Evolutionary conservation across 768 basidiomycete genomes (phyloP).

Genomic region (Termitomyces sp.): DNA sequence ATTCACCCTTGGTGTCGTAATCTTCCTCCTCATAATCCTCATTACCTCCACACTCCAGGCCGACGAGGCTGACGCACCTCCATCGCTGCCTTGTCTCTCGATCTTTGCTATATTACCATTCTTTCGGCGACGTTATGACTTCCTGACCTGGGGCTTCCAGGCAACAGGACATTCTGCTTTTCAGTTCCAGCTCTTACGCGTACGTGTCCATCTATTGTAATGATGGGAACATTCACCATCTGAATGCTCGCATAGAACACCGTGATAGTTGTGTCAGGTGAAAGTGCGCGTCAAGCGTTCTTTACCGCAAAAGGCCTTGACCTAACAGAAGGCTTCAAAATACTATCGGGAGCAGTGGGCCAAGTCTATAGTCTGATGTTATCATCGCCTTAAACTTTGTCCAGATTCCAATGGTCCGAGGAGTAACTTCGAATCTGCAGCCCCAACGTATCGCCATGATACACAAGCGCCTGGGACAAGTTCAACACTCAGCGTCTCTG

Average conservation of each 20-base stretch:
- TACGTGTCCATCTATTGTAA: slow-evolving; percentile 28
- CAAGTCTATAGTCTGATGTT: slow-evolving; percentile 10
- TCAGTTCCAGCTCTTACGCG: slow-evolving; percentile 64
- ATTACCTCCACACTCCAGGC: slow-evolving; percentile 42
- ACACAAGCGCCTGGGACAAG: slow-evolving; percentile 62
- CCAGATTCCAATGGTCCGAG: slow-evolving; percentile 72
- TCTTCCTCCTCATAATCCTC: slow-evolving; percentile 41
- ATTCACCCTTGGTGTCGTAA: slow-evolving; percentile 42
- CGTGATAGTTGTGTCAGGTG: slow-evolving; percentile 74
- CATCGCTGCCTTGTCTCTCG: slow-evolving; percentile 51
- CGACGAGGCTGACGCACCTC: slow-evolving; percentile 47
- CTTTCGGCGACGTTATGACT: slow-evolving; percentile 67
- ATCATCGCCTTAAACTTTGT: slow-evolving; percentile 15
- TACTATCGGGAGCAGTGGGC: slow-evolving; percentile 74
- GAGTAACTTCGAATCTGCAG: slow-evolving; percentile 69
- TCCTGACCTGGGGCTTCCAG: slow-evolving; percentile 67
- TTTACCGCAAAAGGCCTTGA: slow-evolving; percentile 68
- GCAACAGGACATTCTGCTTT: slow-evolving; percentile 62
- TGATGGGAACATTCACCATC: neutral
- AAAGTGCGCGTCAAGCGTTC: slow-evolving; percentile 62
- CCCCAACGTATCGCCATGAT: slow-evolving; percentile 57
- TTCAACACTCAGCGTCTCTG: slow-evolving; percentile 60
- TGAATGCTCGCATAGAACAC: slow-evolving; percentile 42
- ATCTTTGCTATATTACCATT: slow-evolving; percentile 60
- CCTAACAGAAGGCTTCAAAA: slow-evolving; percentile 74